Evolutionary conservation across 306 rosid genomes (phyloP), one percentile per base, ranked within the genome.

Genomic region (Hippophae gyantsensis): DNA sequence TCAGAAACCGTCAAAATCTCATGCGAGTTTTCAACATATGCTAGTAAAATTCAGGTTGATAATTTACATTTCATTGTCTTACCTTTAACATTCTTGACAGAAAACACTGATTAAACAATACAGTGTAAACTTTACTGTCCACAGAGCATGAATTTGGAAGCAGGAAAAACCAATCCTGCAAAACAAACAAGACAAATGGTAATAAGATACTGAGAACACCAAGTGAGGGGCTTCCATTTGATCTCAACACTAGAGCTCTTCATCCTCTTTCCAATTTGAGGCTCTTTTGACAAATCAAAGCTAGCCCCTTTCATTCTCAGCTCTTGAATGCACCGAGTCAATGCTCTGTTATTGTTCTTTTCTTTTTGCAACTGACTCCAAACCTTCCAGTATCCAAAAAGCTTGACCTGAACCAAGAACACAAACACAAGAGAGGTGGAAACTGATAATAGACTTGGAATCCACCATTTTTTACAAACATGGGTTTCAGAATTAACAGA

Each of bases 211-310:
- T 56, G 71, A 2, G 57, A 81, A 57, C 74, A 78, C 81, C 79
- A 85, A 45, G 83, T 77, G 2, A 84, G 10, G 0, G 89, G 88
- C 65, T 71, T 76, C 95, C 95, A 92, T 27, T 82, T 85, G 72
- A 88, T 82, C 78, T 87, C 99, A 3, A 85, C 96, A 47, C 99
- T 92, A 0, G 99, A 88, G 69, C 99, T 92, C 68, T 88, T 92
- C 90, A 92, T 82, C 77, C 75, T 86, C 72, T 81, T 76, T 51
- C 86, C 83, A 54, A 43, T 46, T 4, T 65, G 64, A 1, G 90
- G 89, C 68, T 82, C 90, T 54, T 85, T 92, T 0, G 82, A 81
- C 74, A 92, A 42, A 75, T 92, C 95, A 56, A 88, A 92, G 74
- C 93, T 83, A 3, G 81, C 78, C 10, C 99, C 99, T 57, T 85